phyloP scores from a whole-genome alignment of 768 basidiomycete genomes.

The Lactifluus echinatus region DNA sequence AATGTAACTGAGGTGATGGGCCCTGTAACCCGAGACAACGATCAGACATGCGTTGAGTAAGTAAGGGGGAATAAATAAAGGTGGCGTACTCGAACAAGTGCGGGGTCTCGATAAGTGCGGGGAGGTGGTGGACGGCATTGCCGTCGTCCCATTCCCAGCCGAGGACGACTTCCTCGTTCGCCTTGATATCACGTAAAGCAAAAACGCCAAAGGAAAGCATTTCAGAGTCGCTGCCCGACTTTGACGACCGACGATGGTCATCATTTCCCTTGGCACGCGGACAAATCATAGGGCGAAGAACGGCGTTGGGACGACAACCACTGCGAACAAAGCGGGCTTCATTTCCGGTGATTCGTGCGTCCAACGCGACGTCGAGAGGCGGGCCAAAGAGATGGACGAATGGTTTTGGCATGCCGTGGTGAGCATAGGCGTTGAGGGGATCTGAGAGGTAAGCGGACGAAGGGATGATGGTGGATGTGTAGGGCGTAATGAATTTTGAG shows the following conservation, averaged over 20 bases:
- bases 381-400: conserved; percentile 73
- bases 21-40: conserved; percentile 27
- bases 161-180: conserved; percentile 78
- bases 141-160: conserved; percentile 98
- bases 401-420: conserved; percentile 75
- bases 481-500: conserved; percentile 52
- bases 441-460: conserved; percentile 63
- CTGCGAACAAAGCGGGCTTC: conserved; percentile 53
- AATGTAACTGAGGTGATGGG: conserved; percentile 42
- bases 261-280: conserved; percentile 21
- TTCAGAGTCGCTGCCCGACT: conserved; percentile 25
- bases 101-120: conserved; percentile 53
- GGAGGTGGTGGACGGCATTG: conserved; percentile 71
- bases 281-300: conserved; percentile 38
- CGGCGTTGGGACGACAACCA: conserved; percentile 46
- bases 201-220: conserved; percentile 71
- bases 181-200: conserved; percentile 62
- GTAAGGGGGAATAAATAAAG: background rate
- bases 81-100: conserved; percentile 47
- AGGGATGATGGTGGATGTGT: conserved; percentile 54
- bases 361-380: conserved; percentile 71
- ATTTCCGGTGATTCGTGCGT: conserved; percentile 63
- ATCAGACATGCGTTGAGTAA: background rate
- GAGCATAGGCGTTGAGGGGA: conserved; percentile 80
- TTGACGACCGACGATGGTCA: conserved; percentile 13